Percentiles rank a stretch among this genome's conserved stretches.
Evolutionary conservation across 1,139 yeast genomes (phyloP).

Genomic region (Debaryomycetaceae sp.): DNA sequence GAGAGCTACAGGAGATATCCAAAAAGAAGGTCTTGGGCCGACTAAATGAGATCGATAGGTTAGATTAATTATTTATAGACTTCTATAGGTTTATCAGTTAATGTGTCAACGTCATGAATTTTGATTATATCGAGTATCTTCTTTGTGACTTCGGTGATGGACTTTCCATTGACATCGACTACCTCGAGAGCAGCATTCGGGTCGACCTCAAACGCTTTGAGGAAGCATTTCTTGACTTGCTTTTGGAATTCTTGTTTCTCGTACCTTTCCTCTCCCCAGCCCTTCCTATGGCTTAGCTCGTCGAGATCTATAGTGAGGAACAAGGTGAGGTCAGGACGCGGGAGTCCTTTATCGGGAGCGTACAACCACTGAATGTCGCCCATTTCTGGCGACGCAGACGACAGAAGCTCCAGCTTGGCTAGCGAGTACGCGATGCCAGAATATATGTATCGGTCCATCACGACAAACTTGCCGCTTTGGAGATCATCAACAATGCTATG

Average conservation of each 20-base stretch:
- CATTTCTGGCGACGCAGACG: conserved; percentile 16
- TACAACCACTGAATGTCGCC: conserved; percentile 71
- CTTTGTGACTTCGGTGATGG: conserved; percentile 53
- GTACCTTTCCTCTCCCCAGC: conserved; percentile 91
- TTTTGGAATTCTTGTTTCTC: conserved; percentile 72
- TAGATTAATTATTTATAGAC: conserved; percentile 19
- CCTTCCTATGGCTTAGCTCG: conserved; percentile 55
- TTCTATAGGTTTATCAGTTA: conserved; percentile 12
- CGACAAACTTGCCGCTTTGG: conserved; percentile 52
- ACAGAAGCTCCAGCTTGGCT: conserved; percentile 51
- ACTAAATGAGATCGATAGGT: conserved; percentile 45
- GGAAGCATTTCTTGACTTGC: conserved; percentile 60
- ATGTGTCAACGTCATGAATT: conserved; percentile 9
- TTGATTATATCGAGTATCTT: conserved; percentile 25
- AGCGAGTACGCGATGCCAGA: conserved; percentile 92
- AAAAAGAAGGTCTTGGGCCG: conserved; percentile 55
- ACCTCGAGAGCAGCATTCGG: conserved; percentile 34
- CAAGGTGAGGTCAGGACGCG: conserved; percentile 79
- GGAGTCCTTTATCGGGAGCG: conserved; percentile 78
- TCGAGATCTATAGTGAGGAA: conserved; percentile 63
- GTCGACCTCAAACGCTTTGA: conserved; percentile 37
- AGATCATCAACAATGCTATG: conserved; percentile 45
- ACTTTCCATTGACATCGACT: conserved; percentile 57
- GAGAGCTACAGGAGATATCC: conserved; percentile 74
- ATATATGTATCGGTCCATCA: conserved; percentile 84